Evolutionary conservation across 345 rosid genomes (phyloP).

Genomic region (Eucalyptus virginea): DNA sequence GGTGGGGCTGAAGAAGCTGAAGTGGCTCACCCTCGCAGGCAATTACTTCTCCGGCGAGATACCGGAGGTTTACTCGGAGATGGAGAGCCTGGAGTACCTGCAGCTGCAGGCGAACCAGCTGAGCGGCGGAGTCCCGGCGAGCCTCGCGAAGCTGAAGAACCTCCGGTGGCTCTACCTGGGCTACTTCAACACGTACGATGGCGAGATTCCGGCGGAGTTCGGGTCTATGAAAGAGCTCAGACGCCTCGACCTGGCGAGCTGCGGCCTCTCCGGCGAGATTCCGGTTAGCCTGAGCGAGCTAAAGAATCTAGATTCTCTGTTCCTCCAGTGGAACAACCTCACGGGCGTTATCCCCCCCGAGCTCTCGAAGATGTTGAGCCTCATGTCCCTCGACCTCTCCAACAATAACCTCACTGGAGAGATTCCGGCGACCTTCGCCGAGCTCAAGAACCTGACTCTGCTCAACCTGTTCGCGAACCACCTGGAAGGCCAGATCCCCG

Average conservation of each 20-base stretch:
- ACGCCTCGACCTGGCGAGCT: slow-evolving; percentile 53
- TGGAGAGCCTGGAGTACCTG: slow-evolving; percentile 50
- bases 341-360: slow-evolving; percentile 66
- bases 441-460: slow-evolving; percentile 35
- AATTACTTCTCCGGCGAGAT: slow-evolving; percentile 66
- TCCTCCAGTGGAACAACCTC: slow-evolving; percentile 63
- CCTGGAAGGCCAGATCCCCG: slow-evolving; percentile 57
- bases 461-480: slow-evolving; percentile 56
- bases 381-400: slow-evolving; percentile 73
- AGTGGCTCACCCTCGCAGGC: slow-evolving; percentile 53
- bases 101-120: slow-evolving; percentile 54
- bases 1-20: slow-evolving; percentile 32
- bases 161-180: slow-evolving; percentile 46
- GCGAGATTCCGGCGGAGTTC: slow-evolving; percentile 69
- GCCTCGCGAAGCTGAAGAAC: slow-evolving; percentile 48
- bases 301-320: slow-evolving; percentile 42
- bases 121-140: slow-evolving; percentile 40
- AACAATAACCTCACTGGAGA: slow-evolving; percentile 55
- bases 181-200: slow-evolving; percentile 39
- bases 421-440: slow-evolving; percentile 49
- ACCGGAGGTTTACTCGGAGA: slow-evolving; percentile 61
- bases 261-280: slow-evolving; percentile 64
- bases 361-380: slow-evolving; percentile 45
- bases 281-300: slow-evolving; percentile 51
- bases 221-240: slow-evolving; percentile 48